Evolutionary conservation across 192 early-diverging fungal species (phyloP).

Genomic region (Mycoemilia scoparia): DNA sequence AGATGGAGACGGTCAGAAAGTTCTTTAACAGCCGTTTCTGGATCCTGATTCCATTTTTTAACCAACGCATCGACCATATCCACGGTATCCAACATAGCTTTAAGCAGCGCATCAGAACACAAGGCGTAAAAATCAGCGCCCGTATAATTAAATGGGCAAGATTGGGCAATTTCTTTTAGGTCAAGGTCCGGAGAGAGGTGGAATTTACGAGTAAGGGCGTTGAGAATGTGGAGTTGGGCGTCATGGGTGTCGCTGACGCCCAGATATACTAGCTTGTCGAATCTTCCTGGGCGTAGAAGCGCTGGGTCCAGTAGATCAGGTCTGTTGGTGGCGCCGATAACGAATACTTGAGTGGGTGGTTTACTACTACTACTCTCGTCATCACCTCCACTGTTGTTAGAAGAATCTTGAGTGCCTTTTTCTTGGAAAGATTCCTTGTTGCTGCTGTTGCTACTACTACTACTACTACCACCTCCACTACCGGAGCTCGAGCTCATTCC

Average conservation of each 20-base stretch:
- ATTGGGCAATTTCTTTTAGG: conserved; percentile 52
- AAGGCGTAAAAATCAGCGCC: conserved; percentile 98
- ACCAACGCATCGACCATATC: conserved; percentile 41
- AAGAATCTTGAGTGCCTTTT: conserved; percentile 27
- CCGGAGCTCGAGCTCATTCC: conserved; percentile 48
- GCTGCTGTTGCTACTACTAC: too few species aligned
- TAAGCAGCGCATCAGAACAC: conserved; percentile 91
- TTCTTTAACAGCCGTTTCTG: conserved; percentile 7
- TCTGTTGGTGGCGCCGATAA: conserved; percentile 96
- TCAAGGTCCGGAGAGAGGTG: conserved; percentile 62
- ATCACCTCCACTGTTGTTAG: conserved; percentile 33
- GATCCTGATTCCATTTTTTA: conserved; percentile 14
- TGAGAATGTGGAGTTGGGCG: conserved; percentile 68
- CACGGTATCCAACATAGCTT: conserved; percentile 85
- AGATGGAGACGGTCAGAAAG: neutral
- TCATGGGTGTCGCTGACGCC: conserved; percentile 86
- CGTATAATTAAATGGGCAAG: conserved; percentile 82
- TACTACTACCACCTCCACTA: conserved; percentile 22
- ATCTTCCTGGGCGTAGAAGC: conserved; percentile 83
- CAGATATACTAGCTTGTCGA: conserved; percentile 92
- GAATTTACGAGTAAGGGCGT: conserved; percentile 94
- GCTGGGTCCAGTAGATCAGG: conserved; percentile 93
- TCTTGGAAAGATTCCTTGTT: too few species aligned
- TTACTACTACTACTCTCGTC: too few species aligned
- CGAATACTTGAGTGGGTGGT: conserved; percentile 65